phyloP scores from a whole-genome alignment of 164 flowering plant species.

The Sedum album region DNA sequence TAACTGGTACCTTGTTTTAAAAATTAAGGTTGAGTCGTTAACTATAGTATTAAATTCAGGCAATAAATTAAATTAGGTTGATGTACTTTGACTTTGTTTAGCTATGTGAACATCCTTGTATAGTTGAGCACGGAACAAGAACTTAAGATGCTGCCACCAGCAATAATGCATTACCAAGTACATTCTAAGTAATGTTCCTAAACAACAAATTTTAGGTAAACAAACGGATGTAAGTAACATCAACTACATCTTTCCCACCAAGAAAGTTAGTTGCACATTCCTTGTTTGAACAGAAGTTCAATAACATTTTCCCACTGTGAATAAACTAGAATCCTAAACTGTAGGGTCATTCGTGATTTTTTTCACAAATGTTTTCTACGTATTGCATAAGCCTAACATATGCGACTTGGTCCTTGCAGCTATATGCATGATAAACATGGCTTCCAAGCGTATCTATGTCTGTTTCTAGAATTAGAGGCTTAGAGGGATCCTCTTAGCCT shows the following conservation, averaged over 20 bases:
- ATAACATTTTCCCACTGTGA: neutral
- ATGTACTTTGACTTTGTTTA: neutral
- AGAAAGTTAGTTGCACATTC: neutral
- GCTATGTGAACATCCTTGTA: neutral
- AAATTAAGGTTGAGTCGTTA: too few relatives aligned
- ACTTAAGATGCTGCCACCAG: too few relatives aligned
- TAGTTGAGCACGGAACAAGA: neutral
- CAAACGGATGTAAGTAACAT: neutral
- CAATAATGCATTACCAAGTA: too few relatives aligned
- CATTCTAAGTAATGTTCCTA: neutral
- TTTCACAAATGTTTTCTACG: neutral
- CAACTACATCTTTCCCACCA: neutral
- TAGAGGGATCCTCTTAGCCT: neutral
- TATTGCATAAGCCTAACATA: neutral
- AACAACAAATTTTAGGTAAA: neutral
- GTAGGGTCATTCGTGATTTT: neutral
- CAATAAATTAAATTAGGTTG: neutral
- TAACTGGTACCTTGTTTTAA: too few relatives aligned
- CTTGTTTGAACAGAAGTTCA: neutral
- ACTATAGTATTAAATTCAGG: neutral
- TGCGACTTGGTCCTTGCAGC: neutral
- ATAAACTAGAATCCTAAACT: neutral
- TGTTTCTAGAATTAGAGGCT: neutral
- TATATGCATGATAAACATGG: neutral
- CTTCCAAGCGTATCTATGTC: slow-evolving; percentile 2